phyloP scores from a whole-genome alignment of 2,329 filamentous ascomycete genomes.

The Penicillium occitanis region DNA sequence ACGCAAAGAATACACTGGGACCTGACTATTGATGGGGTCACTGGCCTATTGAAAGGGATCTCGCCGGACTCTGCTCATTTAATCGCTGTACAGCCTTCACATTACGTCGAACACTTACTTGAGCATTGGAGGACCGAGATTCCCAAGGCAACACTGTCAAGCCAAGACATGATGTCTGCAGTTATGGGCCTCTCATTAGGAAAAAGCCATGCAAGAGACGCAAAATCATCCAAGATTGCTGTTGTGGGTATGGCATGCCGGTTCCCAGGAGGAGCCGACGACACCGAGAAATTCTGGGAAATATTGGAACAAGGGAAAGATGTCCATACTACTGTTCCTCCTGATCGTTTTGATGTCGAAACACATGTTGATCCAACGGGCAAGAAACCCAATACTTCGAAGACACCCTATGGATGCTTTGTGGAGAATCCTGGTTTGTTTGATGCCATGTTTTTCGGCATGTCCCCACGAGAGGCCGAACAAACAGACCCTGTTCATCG shows the following conservation, averaged over 20 bases:
- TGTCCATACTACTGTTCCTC: neutral
- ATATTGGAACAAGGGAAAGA: constrained; percentile 62
- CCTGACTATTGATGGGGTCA: neutral
- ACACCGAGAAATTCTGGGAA: constrained; percentile 68
- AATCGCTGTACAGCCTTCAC: neutral
- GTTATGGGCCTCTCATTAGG: neutral
- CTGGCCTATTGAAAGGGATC: neutral
- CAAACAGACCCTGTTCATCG: constrained; percentile 80
- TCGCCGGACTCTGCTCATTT: neutral
- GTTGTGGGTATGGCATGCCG: constrained; percentile 78
- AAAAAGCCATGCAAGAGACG: neutral
- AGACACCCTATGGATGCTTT: constrained; percentile 74
- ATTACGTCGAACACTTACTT: neutral
- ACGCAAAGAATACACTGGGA: neutral
- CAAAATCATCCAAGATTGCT: constrained; percentile 54
- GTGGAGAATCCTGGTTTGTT: constrained; percentile 50
- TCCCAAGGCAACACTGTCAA: neutral
- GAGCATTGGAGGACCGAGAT: neutral
- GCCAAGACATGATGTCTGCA: neutral
- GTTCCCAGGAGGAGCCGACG: constrained; percentile 63
- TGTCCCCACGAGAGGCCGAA: constrained; percentile 61
- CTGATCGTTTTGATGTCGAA: constrained; percentile 70
- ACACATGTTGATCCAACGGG: constrained; percentile 70
- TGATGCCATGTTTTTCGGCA: constrained; percentile 14
- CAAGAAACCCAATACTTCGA: constrained; percentile 72